These are phyloP conservation scores for Phanerochaete carnosa DNA, from an alignment of 768 basidiomycete genomes.

Conservation along the genomic window DNA sequence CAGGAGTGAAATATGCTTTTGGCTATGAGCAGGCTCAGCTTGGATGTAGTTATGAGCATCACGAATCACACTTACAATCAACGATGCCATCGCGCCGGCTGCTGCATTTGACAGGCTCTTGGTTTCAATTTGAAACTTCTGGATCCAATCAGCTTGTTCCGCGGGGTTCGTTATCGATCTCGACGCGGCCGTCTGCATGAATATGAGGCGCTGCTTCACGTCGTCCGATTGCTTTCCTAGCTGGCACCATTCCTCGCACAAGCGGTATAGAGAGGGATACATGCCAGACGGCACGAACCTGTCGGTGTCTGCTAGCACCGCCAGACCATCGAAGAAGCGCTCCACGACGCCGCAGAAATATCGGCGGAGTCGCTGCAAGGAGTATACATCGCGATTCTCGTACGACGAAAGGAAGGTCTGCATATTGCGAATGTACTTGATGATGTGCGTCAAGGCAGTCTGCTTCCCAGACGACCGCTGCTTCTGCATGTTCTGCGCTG, in stretches of 20 bases:
- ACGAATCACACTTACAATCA: conserved; percentile 62
- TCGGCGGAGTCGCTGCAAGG: conserved; percentile 77
- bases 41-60: conserved; percentile 1
- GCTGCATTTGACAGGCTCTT: conserved; percentile 74
- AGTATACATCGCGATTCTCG: conserved; percentile 71
- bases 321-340: conserved; percentile 75
- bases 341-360: conserved; percentile 92
- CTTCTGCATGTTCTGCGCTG: conserved; percentile 71
- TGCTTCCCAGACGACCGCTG: conserved; percentile 67
- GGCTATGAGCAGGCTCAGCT: conserved; percentile 41
- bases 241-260: conserved; percentile 95
- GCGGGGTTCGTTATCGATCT: conserved; percentile 53
- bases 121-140: conserved; percentile 69
- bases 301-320: conserved; percentile 69
- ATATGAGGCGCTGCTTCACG: conserved; percentile 63
- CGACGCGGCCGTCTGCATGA: conserved; percentile 67
- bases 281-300: conserved; percentile 72
- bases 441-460: conserved; percentile 70
- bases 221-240: conserved; percentile 71
- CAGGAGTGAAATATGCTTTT: conserved; percentile 73
- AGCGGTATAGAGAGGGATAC: conserved; percentile 74
- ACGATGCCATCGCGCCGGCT: conserved; percentile 81
- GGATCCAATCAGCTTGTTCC: conserved; percentile 39
- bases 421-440: conserved; percentile 85
- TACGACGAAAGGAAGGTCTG: conserved; percentile 71